These are phyloP conservation scores for Begonia fuchsioides DNA, from an alignment of 306 rosid genomes.

Conservation along the genomic window DNA sequence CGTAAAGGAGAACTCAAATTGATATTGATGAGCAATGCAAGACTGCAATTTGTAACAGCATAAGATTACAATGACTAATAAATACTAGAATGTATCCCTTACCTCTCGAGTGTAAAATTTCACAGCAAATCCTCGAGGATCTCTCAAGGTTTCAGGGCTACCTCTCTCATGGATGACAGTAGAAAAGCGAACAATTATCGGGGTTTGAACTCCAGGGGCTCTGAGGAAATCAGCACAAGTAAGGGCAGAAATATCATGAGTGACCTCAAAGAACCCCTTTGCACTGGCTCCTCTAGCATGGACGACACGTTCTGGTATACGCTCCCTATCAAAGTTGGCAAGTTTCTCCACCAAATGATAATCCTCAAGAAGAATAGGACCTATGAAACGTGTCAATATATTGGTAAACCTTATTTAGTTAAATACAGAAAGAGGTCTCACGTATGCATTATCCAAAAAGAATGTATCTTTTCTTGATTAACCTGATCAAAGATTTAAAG, in stretches of 20 bases:
- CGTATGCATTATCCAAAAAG: no score
- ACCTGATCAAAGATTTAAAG: no score
- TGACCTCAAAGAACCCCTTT: constrained; percentile 93
- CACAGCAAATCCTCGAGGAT: constrained; percentile 81
- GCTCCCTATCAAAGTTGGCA: constrained; percentile 71
- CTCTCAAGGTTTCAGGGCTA: constrained; percentile 89
- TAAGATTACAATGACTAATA: no score
- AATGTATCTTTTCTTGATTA: no score
- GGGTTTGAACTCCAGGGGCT: constrained; percentile 92
- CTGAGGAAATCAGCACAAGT: constrained; percentile 92
- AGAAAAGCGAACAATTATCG: constrained; percentile 85
- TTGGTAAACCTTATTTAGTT: no score
- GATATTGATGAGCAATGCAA: no score
- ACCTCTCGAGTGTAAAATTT: constrained; percentile 87
- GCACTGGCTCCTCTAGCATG: constrained; percentile 99
- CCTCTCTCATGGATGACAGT: constrained; percentile 96
- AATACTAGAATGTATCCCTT: constrained; percentile 1
- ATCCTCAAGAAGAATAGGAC: constrained; percentile 88
- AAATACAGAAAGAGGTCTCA: no score
- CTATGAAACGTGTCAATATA: constrained; percentile 16
- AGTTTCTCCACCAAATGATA: constrained; percentile 86
- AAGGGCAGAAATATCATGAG: constrained; percentile 76
- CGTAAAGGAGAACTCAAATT: no score
- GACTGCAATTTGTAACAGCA: no score
- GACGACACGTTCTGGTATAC: constrained; percentile 92